Evolutionary conservation across 2,329 filamentous ascomycete species (phyloP).

Genomic region (Penicillium sp.): DNA sequence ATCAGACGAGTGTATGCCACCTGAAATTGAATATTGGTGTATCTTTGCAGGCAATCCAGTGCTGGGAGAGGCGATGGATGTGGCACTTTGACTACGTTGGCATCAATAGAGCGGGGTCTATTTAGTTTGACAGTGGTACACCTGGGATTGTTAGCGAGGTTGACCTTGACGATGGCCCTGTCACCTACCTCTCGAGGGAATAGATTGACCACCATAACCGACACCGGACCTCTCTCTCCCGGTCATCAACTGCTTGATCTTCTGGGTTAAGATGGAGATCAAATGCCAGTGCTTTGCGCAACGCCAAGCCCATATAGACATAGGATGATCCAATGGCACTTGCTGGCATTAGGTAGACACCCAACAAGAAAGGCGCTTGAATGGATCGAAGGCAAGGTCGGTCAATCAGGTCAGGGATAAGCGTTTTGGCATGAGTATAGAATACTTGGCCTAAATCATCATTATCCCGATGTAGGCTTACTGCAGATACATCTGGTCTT

Average conservation of each 20-base stretch:
- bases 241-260: conserved; percentile 27
- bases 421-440: conserved; percentile 21
- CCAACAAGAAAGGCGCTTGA: conserved; percentile 28
- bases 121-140: conserved; percentile 14
- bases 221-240: conserved; percentile 42
- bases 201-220: conserved; percentile 48
- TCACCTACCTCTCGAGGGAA: conserved; percentile 17
- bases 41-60: conserved; percentile 19
- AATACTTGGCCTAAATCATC: conserved; percentile 27
- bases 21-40: conserved; percentile 30
- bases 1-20: conserved; percentile 26
- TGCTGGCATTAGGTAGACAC: conserved; percentile 31
- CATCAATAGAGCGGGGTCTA: conserved; percentile 11
- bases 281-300: conserved; percentile 47
- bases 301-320: conserved; percentile 39
- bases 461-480: conserved; percentile 1
- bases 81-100: conserved; percentile 7
- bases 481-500: conserved; percentile 13
- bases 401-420: conserved; percentile 32
- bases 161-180: conserved; percentile 18
- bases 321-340: conserved; percentile 30
- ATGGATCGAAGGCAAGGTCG: conserved; percentile 26
- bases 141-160: conserved; percentile 21
- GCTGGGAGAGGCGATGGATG: conserved; percentile 6
- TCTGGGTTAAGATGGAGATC: conserved; percentile 36